A percentile compares a stretch with the other conserved stretches of the same genome.
Conservation (phyloP, 179 eudicot species). For the Heliamphora pulchella region DNA sequence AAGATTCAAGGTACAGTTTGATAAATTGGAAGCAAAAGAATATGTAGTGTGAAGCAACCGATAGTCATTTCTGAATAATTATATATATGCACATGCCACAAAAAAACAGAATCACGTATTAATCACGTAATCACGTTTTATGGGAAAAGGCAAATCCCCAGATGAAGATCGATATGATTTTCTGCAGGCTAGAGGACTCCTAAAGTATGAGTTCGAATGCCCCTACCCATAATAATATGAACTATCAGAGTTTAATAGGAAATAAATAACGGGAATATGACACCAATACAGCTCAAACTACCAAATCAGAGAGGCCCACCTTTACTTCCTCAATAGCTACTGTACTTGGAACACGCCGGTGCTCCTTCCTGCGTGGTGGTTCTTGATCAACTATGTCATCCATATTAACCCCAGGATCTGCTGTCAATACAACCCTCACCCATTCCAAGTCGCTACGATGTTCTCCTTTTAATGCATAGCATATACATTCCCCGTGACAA, state of each 20-base stretch:
- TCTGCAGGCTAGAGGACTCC: too few relatives aligned
- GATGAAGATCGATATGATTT: too few relatives aligned
- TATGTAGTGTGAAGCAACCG: neutral
- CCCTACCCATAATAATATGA: too few relatives aligned
- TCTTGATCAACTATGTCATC: conserved; percentile 88
- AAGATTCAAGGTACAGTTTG: neutral
- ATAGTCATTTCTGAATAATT: neutral
- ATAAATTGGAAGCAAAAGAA: neutral
- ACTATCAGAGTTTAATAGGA: neutral
- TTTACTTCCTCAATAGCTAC: conserved; percentile 98
- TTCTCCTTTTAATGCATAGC: conserved; percentile 29
- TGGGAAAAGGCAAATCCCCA: neutral
- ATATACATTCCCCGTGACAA: conserved; percentile 24
- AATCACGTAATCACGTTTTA: too few relatives aligned
- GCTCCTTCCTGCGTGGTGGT: conserved; percentile 82
- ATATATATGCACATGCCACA: neutral
- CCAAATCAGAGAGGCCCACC: conserved; percentile 37
- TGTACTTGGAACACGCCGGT: conserved; percentile 97
- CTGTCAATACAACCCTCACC: conserved; percentile 80
- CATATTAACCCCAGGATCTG: conserved; percentile 81
- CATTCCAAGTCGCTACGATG: conserved; percentile 47
- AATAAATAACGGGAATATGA: neutral
- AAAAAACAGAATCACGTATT: neutral
- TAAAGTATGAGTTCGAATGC: too few relatives aligned
- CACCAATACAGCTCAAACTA: conserved; percentile 1